Evolutionary conservation across 2,329 filamentous ascomycete genomes (phyloP).

Genomic region (Penicillium psychrosexuale): DNA sequence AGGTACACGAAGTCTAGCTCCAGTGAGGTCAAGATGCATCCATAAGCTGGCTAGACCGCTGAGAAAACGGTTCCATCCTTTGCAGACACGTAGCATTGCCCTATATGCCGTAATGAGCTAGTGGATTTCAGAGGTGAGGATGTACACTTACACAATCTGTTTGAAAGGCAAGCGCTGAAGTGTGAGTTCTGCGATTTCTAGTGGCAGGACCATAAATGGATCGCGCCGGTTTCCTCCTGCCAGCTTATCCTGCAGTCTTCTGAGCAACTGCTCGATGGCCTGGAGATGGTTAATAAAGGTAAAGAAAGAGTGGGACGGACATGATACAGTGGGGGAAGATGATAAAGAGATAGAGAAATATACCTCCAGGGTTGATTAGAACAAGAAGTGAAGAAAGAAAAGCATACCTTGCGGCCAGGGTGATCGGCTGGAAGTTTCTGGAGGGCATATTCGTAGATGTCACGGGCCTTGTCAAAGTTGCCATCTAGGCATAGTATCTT

Average conservation of each 20-base stretch:
- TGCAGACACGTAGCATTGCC: slow-evolving; percentile 53
- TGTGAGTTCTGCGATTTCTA: slow-evolving; percentile 53
- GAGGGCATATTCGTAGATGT: slow-evolving; percentile 57
- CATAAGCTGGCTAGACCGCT: slow-evolving; percentile 48
- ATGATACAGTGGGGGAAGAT: too few species aligned
- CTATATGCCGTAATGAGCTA: slow-evolving; percentile 25
- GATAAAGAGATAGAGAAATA: too few species aligned
- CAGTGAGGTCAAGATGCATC: slow-evolving; percentile 53
- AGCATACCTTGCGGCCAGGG: slow-evolving; percentile 24
- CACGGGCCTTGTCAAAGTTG: slow-evolving; percentile 50
- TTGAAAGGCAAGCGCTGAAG: slow-evolving; percentile 53
- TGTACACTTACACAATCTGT: slow-evolving; percentile 44
- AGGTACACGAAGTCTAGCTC: slow-evolving; percentile 44
- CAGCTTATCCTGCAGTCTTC: slow-evolving; percentile 49
- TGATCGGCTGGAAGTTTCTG: slow-evolving; percentile 47
- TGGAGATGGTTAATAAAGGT: background rate
- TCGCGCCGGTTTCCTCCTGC: slow-evolving; percentile 41
- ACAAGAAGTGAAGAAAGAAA: background rate
- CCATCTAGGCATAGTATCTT: slow-evolving; percentile 42
- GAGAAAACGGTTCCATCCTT: slow-evolving; percentile 54
- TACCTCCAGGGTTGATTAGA: background rate
- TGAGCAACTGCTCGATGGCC: slow-evolving; percentile 35
- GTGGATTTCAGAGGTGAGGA: background rate
- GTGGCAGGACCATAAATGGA: slow-evolving; percentile 53
- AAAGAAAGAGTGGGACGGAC: background rate